Conservation (phyloP, 108 stramenopile genomes). For the Cyclotella baltica region DNA sequence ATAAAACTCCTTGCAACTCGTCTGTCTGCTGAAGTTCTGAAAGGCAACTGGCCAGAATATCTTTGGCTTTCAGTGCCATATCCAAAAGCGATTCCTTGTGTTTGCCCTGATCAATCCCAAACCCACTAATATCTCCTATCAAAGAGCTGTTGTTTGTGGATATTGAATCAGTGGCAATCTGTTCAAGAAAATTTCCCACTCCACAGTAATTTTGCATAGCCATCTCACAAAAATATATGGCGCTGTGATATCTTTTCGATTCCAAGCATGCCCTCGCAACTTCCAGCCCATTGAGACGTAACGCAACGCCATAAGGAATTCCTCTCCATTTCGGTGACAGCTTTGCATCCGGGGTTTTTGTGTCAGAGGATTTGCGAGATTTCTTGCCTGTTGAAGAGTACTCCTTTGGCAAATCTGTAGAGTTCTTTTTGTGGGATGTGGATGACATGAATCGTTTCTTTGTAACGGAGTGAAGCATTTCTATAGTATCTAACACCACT, state of each 20-base stretch:
- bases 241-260: constrained; percentile 63
- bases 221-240: constrained; percentile 72
- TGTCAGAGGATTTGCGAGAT: constrained; percentile 22
- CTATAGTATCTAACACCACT: constrained; percentile 64
- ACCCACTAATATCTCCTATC: constrained; percentile 46
- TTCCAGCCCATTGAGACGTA: constrained; percentile 67
- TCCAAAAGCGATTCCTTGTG: constrained; percentile 32
- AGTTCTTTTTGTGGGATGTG: constrained; percentile 26
- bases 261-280: constrained; percentile 70
- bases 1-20: constrained; percentile 59
- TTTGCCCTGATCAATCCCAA: constrained; percentile 25
- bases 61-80: constrained; percentile 51
- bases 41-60: constrained; percentile 54
- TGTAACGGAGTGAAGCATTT: constrained; percentile 56
- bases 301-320: constrained; percentile 70
- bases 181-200: constrained; percentile 49
- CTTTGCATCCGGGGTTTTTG: neutral
- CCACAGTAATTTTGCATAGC: constrained; percentile 57
- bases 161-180: constrained; percentile 24
- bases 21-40: constrained; percentile 59
- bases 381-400: constrained; percentile 22
- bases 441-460: constrained; percentile 57
- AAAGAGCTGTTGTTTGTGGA: constrained; percentile 22
- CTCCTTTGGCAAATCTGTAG: constrained; percentile 1
- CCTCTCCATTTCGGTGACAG: constrained; percentile 68